Evolutionary conservation across 1,284 basidiomycete species (phyloP).

Genomic region (Cryptococcus sp.): DNA sequence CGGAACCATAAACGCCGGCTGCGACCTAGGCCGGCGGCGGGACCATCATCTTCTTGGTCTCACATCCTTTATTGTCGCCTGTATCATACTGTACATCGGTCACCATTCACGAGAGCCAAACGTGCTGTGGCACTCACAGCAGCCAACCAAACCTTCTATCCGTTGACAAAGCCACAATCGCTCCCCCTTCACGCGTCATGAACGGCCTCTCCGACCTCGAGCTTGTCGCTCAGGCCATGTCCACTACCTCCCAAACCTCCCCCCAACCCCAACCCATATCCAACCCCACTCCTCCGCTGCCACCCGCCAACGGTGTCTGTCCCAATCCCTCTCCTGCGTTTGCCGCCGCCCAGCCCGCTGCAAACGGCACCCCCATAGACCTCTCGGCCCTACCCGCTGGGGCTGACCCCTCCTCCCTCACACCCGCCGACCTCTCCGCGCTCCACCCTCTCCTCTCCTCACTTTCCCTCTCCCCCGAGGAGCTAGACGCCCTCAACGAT

Average conservation of each 20-base stretch:
- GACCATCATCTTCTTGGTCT: no score
- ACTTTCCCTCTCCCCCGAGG: constrained; percentile 13
- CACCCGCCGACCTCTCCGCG: constrained; percentile 20
- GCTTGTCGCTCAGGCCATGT: constrained; percentile 45
- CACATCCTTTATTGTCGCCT: no score
- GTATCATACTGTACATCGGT: no score
- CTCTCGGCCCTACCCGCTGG: constrained; percentile 7
- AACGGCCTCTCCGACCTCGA: constrained; percentile 44
- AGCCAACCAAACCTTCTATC: no score
- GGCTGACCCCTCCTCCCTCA: constrained; percentile 28
- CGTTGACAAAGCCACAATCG: no score
- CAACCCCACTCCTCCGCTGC: constrained; percentile 1
- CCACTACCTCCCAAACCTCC: constrained; percentile 15
- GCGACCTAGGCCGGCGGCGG: no score
- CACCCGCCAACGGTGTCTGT: not conserved
- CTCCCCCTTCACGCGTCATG: constrained; percentile 16
- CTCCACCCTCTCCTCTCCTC: constrained; percentile 31
- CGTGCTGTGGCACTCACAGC: no score
- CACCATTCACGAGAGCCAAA: no score
- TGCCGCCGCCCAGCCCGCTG: not conserved
- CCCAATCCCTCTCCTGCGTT: not conserved
- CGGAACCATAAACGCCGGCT: no score
- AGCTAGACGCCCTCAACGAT: constrained; percentile 8
- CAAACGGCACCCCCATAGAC: not conserved
- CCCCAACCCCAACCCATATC: not conserved